Evolutionary conservation across 352 stramenopile genomes (phyloP), one percentile per base, ranked within the genome.

Genomic region (Achlya hypogyna): DNA sequence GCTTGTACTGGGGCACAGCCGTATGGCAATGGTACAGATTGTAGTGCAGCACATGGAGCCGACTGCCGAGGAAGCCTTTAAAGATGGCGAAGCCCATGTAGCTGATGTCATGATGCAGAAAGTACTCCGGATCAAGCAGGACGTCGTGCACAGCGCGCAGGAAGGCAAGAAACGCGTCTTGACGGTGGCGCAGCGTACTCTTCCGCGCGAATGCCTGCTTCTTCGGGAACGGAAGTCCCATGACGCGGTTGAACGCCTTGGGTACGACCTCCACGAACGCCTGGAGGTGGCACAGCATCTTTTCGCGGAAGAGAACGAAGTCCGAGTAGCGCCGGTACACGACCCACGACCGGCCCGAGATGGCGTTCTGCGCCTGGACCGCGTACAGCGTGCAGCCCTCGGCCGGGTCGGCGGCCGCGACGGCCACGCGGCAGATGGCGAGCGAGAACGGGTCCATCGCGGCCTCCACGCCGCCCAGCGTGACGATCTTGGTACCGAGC

Each of bases 351-450:
- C 80, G 77, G 16, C 82, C 82, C 10, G 76, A 80, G 51, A 89
- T 86, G 45, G 82, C 80, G 54, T 89, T 90, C 71, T 88, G 82
- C 53, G 87, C 74, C 56, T 88, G 73, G 16, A 88, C 75, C 0
- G 78, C 74, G 52, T 87, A 90, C 47, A 88, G 65, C 38, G 78
- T 82, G 28, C 40, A 40, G 38, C 69, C 70, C 71, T 79, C 25
- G 23, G 12, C 4, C 1, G 28, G 10, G 35, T 47, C 1, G 18
- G 18, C 42, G 1, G 16, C 49, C 12, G 25, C 31, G 2, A 56
- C 31, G 16, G 14, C 10, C 10, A 56, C 49, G 25, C 25, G 31
- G 31, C 49, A 56, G 31, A 56, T 10, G 2, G 49, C 14, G 25
- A 56, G 25, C 25, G 8, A 12, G 31, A 56, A 56, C 2, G 49